phyloP scores from a whole-genome alignment of 1,284 basidiomycete genomes.

The Mycena sp. region DNA sequence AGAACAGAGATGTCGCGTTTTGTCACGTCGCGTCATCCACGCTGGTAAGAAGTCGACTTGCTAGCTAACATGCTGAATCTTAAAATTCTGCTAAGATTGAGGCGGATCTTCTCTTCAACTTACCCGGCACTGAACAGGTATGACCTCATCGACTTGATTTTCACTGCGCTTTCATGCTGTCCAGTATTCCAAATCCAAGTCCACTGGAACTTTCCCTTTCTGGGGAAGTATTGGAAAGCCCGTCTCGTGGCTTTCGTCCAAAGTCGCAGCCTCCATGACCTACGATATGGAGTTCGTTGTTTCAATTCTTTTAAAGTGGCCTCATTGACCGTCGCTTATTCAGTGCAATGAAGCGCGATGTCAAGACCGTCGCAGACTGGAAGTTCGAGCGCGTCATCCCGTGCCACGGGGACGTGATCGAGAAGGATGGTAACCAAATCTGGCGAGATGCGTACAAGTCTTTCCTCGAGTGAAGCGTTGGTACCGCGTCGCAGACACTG shows the following conservation, averaged over 20 bases:
- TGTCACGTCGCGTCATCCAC: conserved; percentile 58
- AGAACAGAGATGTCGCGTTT: conserved; percentile 91
- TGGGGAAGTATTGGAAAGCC: conserved; percentile 57
- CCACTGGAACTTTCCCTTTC: conserved; percentile 39
- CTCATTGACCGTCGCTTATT: not conserved
- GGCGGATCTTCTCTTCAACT: conserved; percentile 91
- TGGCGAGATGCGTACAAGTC: conserved; percentile 61
- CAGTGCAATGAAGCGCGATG: conserved; percentile 80
- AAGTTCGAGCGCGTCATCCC: conserved; percentile 92
- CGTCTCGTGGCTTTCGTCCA: conserved; percentile 65
- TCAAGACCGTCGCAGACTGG: conserved; percentile 78
- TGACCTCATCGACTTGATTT: conserved; percentile 17
- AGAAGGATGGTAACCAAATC: conserved; percentile 73
- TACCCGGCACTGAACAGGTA: conserved; percentile 88
- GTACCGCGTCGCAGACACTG: too few species aligned
- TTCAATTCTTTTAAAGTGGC: not conserved
- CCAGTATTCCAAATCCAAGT: not conserved
- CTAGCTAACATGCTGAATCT: not conserved
- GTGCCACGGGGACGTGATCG: conserved; percentile 93
- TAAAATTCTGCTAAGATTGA: conserved; percentile 57
- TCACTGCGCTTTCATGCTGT: too few species aligned
- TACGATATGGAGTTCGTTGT: conserved; percentile 63
- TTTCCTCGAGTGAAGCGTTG: conserved; percentile 48
- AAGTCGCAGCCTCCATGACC: conserved; percentile 58
- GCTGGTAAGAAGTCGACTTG: not conserved